A percentile compares a stretch with the other conserved stretches of the same genome.
Evolutionary conservation across 805 yeast genomes (phyloP).

Genomic region (Cyberlindnera maclurae): DNA sequence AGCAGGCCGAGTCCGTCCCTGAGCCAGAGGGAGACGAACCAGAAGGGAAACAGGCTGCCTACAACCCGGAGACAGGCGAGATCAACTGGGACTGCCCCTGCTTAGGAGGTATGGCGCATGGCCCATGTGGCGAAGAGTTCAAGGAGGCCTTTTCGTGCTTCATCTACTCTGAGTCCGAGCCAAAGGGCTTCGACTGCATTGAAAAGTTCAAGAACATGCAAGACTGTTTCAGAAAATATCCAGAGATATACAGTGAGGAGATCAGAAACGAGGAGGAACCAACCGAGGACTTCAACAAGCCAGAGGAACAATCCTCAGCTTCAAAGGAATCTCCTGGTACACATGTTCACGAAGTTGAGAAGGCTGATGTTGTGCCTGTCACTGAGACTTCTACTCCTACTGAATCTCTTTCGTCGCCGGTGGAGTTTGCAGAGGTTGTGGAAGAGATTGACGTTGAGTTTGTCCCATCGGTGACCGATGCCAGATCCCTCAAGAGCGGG

Average conservation of each 20-base stretch:
- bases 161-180: constrained; percentile 88
- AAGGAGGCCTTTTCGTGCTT: constrained; percentile 93
- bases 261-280: constrained; percentile 68
- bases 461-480: not conserved
- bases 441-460: constrained; percentile 1
- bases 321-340: constrained; percentile 12
- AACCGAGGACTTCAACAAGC: constrained; percentile 17
- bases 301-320: constrained; percentile 13
- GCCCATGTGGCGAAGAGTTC: constrained; percentile 96
- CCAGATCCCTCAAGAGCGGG: not conserved
- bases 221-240: constrained; percentile 84
- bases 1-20: constrained; percentile 4
- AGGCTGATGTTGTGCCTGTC: constrained; percentile 10
- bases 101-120: constrained; percentile 97
- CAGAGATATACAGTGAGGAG: constrained; percentile 91
- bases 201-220: constrained; percentile 90
- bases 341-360: constrained; percentile 5
- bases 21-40: constrained; percentile 16
- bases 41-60: constrained; percentile 58
- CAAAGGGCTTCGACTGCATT: constrained; percentile 94
- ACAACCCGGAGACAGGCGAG: constrained; percentile 95
- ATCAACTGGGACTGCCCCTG: constrained; percentile 99
- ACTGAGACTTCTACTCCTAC: not conserved
- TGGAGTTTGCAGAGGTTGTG: not conserved
- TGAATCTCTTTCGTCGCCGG: not conserved